Evolutionary conservation across 345 rosid genomes (phyloP).

Genomic region (Eutrema japonicum): DNA sequence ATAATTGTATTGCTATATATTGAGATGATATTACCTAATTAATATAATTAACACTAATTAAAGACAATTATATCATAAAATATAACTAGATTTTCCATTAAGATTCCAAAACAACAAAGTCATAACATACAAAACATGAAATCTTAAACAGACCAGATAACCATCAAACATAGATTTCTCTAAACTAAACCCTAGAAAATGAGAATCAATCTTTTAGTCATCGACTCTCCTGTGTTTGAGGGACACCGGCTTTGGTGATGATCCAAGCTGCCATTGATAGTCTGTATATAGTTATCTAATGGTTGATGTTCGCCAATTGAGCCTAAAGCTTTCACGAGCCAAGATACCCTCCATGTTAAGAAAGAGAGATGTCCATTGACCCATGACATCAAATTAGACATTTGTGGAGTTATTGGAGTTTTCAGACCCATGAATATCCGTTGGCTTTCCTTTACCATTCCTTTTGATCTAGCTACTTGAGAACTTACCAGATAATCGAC

Average conservation of each 20-base stretch:
- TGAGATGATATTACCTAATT: too few species aligned
- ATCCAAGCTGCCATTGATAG: slow-evolving; percentile 38
- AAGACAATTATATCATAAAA: too few species aligned
- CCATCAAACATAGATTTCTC: too few species aligned
- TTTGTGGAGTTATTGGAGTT: slow-evolving; percentile 52
- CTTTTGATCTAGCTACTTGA: slow-evolving; percentile 56
- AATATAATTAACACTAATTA: too few species aligned
- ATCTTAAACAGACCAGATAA: too few species aligned
- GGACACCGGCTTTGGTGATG: slow-evolving; percentile 20
- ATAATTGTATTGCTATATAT: too few species aligned
- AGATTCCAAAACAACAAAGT: too few species aligned
- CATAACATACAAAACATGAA: too few species aligned
- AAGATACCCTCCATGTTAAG: slow-evolving; percentile 79
- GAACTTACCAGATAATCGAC: slow-evolving; percentile 71
- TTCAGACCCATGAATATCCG: slow-evolving; percentile 45
- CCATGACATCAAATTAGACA: slow-evolving; percentile 60
- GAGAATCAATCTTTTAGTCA: slow-evolving; percentile 23
- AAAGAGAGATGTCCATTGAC: slow-evolving; percentile 87
- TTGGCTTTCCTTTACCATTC: slow-evolving; percentile 54
- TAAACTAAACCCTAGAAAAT: too few species aligned
- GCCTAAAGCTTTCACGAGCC: slow-evolving; percentile 64
- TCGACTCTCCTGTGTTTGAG: slow-evolving; percentile 43
- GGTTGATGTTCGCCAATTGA: slow-evolving; percentile 47
- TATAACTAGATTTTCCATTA: too few species aligned
- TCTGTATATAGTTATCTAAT: slow-evolving; percentile 28